These are phyloP conservation scores for Abelmoschus esculentus DNA, from an alignment of 345 rosid genomes.

Conservation along the genomic window DNA sequence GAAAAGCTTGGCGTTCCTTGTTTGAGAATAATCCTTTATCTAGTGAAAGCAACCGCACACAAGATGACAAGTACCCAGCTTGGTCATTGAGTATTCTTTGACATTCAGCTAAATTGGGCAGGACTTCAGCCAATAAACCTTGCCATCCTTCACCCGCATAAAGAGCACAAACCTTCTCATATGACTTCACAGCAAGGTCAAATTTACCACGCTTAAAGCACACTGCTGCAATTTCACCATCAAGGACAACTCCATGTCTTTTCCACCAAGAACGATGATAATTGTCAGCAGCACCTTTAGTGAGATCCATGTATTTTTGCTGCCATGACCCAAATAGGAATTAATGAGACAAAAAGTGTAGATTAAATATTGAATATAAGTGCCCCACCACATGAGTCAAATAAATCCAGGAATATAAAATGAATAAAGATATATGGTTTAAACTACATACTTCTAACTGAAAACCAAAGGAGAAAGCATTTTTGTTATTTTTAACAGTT, in stretches of 20 bases:
- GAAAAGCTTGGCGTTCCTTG: conserved; percentile 92
- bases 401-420: neutral
- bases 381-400: neutral
- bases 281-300: conserved; percentile 93
- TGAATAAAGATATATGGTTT: neutral
- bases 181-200: conserved; percentile 90
- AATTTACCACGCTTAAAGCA: conserved; percentile 78
- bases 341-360: conserved; percentile 7
- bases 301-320: conserved; percentile 77
- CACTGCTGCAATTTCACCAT: conserved; percentile 94
- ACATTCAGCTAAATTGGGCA: conserved; percentile 91
- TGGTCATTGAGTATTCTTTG: conserved; percentile 83
- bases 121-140: conserved; percentile 83
- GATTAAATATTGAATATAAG: neutral
- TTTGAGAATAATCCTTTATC: conserved; percentile 71
- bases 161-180: conserved; percentile 93
- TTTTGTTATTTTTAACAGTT: neutral
- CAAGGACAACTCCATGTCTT: conserved; percentile 95
- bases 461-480: neutral
- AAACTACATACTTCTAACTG: neutral
- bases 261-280: conserved; percentile 98
- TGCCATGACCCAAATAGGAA: conserved; percentile 32
- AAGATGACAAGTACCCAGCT: conserved; percentile 92
- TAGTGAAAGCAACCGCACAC: conserved; percentile 82
- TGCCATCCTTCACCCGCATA: conserved; percentile 99